These are phyloP conservation scores for Lachancea fermentati DNA, from an alignment of 805 yeast genomes.

Conservation along the genomic window DNA sequence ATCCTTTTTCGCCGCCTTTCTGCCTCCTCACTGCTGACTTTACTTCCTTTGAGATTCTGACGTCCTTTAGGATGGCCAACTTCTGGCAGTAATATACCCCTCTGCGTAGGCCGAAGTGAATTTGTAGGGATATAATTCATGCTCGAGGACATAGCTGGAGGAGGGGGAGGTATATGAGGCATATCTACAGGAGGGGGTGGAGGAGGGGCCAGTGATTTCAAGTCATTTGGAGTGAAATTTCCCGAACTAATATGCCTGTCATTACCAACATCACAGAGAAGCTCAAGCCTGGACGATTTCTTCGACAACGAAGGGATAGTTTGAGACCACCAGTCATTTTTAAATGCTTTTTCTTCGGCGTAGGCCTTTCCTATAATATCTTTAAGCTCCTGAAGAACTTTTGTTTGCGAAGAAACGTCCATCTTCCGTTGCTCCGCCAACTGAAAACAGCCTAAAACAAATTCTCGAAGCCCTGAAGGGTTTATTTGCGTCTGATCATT, in stretches of 20 bases:
- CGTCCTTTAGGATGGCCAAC: conserved; percentile 3
- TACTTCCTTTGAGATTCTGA: neutral
- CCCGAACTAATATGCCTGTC: neutral
- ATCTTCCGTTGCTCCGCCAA: conserved; percentile 14
- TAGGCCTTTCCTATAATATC: conserved; percentile 24
- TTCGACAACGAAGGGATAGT: conserved; percentile 18
- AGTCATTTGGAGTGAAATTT: neutral
- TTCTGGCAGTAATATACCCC: conserved; percentile 2
- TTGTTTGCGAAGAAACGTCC: conserved; percentile 9
- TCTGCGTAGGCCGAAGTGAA: conserved; percentile 10
- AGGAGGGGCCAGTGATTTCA: conserved; percentile 3
- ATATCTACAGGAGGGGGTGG: conserved; percentile 17
- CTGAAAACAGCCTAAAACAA: conserved; percentile 20
- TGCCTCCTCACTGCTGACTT: conserved; percentile 14
- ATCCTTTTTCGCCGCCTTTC: conserved; percentile 32
- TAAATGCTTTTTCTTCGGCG: conserved; percentile 19
- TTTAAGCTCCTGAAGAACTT: conserved; percentile 23
- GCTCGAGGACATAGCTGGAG: conserved; percentile 1
- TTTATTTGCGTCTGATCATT: conserved; percentile 1
- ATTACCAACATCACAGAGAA: conserved; percentile 3
- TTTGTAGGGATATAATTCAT: conserved; percentile 1
- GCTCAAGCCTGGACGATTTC: neutral
- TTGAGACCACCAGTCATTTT: conserved; percentile 27
- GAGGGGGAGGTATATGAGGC: conserved; percentile 12
- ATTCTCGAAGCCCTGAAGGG: conserved; percentile 18